A percentile compares a stretch with the other conserved stretches of the same genome.
phyloP scores from a whole-genome alignment of 2,329 filamentous ascomycete genomes.

The Fusarium liriodendri region DNA sequence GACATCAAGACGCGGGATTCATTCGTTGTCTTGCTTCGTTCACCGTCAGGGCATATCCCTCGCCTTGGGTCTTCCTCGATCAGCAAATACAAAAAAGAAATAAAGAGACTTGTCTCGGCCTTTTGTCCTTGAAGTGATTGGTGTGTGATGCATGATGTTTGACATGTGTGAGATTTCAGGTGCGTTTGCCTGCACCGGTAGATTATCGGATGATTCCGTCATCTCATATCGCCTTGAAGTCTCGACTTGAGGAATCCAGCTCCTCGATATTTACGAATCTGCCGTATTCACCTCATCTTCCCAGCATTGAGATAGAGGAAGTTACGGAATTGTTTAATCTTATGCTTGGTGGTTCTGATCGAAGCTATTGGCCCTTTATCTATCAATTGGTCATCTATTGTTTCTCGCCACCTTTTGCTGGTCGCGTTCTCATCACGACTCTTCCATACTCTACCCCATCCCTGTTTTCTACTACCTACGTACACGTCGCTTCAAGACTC shows the following conservation, averaged over 20 bases:
- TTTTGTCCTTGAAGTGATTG: neutral
- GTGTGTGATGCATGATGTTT: neutral
- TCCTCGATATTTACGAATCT: neutral
- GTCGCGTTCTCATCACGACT: neutral
- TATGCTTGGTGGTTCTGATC: neutral
- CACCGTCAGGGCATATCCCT: slow-evolving; percentile 8
- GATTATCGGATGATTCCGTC: slow-evolving; percentile 18
- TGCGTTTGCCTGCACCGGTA: neutral
- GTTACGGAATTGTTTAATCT: too few relatives aligned
- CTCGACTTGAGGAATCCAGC: neutral
- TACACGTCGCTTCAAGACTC: neutral
- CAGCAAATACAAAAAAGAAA: slow-evolving; percentile 30
- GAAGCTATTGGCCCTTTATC: neutral
- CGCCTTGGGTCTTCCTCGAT: slow-evolving; percentile 19
- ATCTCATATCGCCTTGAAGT: neutral
- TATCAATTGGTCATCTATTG: neutral
- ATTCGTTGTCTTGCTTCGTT: slow-evolving; percentile 8
- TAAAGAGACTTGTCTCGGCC: slow-evolving; percentile 11
- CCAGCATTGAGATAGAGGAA: neutral
- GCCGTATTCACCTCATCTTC: neutral
- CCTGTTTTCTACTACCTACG: neutral
- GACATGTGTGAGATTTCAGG: neutral
- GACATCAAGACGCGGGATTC: slow-evolving; percentile 8
- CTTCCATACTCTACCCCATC: neutral
- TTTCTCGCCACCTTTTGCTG: neutral